Evolutionary conservation across 805 yeast genomes (phyloP).

Genomic region (Hanseniaspora occidentalis): DNA sequence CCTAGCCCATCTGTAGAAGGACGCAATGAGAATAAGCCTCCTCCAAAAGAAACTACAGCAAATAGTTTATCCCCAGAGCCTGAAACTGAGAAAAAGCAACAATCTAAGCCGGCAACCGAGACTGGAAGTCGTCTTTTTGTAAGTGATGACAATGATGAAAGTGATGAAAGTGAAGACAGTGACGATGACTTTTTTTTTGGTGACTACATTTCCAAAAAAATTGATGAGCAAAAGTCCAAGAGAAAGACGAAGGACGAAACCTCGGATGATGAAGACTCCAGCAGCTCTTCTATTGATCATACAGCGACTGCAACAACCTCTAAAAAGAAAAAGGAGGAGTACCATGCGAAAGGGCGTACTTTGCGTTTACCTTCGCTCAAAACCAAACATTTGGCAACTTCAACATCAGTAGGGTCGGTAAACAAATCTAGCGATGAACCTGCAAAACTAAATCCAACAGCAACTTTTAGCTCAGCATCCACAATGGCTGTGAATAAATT

Average conservation of each 20-base stretch:
- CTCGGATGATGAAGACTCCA: no score
- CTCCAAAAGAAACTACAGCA: background rate
- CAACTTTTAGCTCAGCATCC: background rate
- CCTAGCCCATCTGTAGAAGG: background rate
- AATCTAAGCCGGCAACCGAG: background rate
- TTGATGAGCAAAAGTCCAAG: no score
- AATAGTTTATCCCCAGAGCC: background rate
- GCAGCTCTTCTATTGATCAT: no score
- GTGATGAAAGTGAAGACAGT: no score
- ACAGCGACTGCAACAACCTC: no score
- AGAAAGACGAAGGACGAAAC: no score
- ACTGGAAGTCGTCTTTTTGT: background rate
- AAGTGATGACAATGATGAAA: no score
- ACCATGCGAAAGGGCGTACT: background rate
- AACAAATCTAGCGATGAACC: no score
- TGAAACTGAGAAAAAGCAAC: background rate
- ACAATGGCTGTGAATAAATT: background rate
- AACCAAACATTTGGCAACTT: background rate
- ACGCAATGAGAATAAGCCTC: background rate
- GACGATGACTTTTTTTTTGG: no score
- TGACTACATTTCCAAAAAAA: no score
- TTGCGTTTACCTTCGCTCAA: background rate
- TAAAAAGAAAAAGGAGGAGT: background rate
- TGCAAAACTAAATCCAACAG: background rate
- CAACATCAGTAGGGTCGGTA: background rate